Evolutionary conservation across 2,329 filamentous ascomycete species (phyloP), one percentile per base, ranked within the genome.

Genomic region (Seiridium cupressi): DNA sequence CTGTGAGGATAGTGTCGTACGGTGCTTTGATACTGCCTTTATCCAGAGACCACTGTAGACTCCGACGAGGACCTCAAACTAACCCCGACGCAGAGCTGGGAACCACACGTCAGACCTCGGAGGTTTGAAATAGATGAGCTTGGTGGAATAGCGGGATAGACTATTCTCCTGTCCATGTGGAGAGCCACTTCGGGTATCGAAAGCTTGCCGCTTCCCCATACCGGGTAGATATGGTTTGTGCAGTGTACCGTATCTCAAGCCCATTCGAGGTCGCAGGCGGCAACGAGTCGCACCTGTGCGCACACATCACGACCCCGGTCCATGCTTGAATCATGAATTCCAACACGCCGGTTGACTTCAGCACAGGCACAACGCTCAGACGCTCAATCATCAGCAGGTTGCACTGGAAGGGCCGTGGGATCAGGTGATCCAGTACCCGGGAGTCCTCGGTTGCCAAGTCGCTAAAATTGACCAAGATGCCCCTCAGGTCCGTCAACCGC

Each of bases 51-150:
- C 18, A 26, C 18, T 26, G 18, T 26, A 26, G 18, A 26, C 18
- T 26, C 18, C 2, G 18, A 26, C 18, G 18, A 26, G 18, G 18
- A 26, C 18, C 18, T 26, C 18, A 26, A 26, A 26, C 18, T 8
- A 48, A n/a, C n/a, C 46, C 46, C 46, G 38, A 35, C 26, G 42
- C 10, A 56, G 13, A 32, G 31, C n/a, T 31, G 7, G n/a, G 13
- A 26, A 8, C 34, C 51, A 46, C n/a, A 11, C 35, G 31, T 36
- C 42, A 47, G 40, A 56, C 54, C 13, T 47, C 44, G 35, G 10
- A 47, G 44, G 54, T 56, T 56, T 47, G 54, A 47, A 9, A 47
- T 56, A 56, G 42, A 56, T 47, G 54, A 47, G 35, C 18, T 35
- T 34, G 54, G 35, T 9, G 51, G 44, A 34, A 46, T 13, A 18